Conservation (phyloP, 176 grass and related monocot species). For the Oryza australiensis region DNA sequence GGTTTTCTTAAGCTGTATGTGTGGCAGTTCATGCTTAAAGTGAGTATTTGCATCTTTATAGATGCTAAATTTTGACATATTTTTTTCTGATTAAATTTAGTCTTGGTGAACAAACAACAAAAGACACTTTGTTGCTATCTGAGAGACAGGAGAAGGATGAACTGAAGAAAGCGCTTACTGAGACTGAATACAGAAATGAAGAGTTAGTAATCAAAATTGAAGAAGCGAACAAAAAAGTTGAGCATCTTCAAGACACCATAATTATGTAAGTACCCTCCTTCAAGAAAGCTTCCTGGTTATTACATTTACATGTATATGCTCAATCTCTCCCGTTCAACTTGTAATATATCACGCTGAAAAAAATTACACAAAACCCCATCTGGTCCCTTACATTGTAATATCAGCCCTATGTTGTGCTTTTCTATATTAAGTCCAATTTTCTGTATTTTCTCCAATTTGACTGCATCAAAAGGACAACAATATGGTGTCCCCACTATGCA, state of each 20-base stretch:
- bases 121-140: conserved; percentile 45
- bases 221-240: conserved; percentile 49
- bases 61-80: conserved; percentile 19
- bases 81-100: conserved; percentile 32
- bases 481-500: background rate
- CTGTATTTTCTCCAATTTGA: background rate
- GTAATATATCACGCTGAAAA: conserved; percentile 11
- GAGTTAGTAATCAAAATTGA: conserved; percentile 42
- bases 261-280: conserved; percentile 41
- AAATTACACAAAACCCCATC: conserved; percentile 8
- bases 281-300: background rate
- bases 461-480: background rate
- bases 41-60: conserved; percentile 13
- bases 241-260: conserved; percentile 53
- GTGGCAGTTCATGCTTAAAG: conserved; percentile 15
- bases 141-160: conserved; percentile 59
- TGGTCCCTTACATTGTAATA: background rate
- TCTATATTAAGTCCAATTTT: conserved; percentile 1
- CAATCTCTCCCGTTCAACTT: background rate
- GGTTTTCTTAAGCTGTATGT: conserved; percentile 8
- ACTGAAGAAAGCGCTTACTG: conserved; percentile 49
- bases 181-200: conserved; percentile 48
- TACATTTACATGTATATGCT: background rate
- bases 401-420: background rate
- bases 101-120: conserved; percentile 49